A percentile compares a stretch with the other conserved stretches of the same genome.
phyloP scores from a whole-genome alignment of 2,329 filamentous ascomycete species.

The Xylariaceae sp. region DNA sequence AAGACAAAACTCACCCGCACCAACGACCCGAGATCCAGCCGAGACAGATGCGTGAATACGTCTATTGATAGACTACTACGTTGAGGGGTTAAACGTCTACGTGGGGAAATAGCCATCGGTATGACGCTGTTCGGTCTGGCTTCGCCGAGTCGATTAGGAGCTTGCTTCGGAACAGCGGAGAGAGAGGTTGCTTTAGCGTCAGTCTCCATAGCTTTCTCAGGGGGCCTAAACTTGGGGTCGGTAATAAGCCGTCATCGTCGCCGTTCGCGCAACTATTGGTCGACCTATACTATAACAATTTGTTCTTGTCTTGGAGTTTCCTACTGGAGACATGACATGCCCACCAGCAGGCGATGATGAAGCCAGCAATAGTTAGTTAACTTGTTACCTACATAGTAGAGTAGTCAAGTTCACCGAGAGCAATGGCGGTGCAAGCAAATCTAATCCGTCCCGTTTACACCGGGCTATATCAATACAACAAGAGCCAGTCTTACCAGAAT shows the following conservation, averaged over 20 bases:
- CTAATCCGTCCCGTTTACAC: slow-evolving; percentile 11
- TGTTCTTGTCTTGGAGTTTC: not conserved
- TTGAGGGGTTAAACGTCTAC: not conserved
- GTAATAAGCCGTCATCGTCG: not conserved
- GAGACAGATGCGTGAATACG: not conserved
- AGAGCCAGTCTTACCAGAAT: slow-evolving; percentile 1
- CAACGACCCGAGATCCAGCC: not conserved
- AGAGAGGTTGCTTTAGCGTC: not conserved
- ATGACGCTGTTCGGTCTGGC: not conserved
- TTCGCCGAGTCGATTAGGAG: not conserved
- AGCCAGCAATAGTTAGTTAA: not conserved
- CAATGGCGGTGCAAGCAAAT: not conserved
- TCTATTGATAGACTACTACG: not conserved
- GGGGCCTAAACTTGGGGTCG: not conserved
- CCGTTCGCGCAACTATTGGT: not conserved
- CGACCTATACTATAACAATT: not conserved
- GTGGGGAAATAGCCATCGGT: not conserved
- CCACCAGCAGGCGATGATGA: not conserved
- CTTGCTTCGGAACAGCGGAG: not conserved
- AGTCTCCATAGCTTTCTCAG: not conserved
- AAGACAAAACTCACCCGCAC: not conserved
- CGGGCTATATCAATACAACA: slow-evolving; percentile 5
- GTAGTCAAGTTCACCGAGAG: not conserved
- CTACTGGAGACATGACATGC: not conserved
- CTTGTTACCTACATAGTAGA: not conserved